These are phyloP conservation scores for Hymenoscyphus fructigenus DNA, from an alignment of 2,329 filamentous ascomycete genomes.

Conservation along the genomic window DNA sequence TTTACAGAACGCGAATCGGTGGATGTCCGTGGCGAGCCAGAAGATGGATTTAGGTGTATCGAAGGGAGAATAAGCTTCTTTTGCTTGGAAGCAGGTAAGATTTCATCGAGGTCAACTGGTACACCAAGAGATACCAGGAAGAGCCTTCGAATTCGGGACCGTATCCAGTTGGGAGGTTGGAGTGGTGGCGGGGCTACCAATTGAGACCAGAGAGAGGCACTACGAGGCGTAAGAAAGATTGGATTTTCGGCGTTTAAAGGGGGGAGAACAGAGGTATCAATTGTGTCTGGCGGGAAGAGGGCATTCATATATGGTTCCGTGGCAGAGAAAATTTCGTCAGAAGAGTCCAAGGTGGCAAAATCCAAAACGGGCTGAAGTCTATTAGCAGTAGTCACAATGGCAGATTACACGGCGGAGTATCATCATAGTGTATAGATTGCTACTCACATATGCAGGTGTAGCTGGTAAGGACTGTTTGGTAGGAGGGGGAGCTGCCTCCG, in stretches of 20 bases:
- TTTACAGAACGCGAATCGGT: slow-evolving; percentile 45
- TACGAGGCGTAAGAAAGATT: slow-evolving; percentile 81
- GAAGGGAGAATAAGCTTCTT: slow-evolving; percentile 96
- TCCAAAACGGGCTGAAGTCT: slow-evolving; percentile 61
- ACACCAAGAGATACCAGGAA: slow-evolving; percentile 96
- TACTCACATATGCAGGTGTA: slow-evolving; percentile 45
- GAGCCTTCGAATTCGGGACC: slow-evolving; percentile 87
- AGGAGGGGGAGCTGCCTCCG: slow-evolving; percentile 39
- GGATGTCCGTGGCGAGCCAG: slow-evolving; percentile 54
- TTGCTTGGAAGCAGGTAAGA: slow-evolving; percentile 93
- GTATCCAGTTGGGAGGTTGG: slow-evolving; percentile 96
- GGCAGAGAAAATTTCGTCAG: slow-evolving; percentile 59
- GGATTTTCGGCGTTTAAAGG: slow-evolving; percentile 48
- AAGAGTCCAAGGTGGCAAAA: slow-evolving; percentile 58
- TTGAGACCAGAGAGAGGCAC: slow-evolving; percentile 92
- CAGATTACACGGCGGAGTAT: slow-evolving; percentile 11
- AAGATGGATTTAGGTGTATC: slow-evolving; percentile 52
- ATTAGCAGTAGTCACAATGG: slow-evolving; percentile 29
- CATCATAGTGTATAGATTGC: slow-evolving; percentile 29
- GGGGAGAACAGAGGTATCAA: slow-evolving; percentile 51
- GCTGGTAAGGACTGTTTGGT: slow-evolving; percentile 36
- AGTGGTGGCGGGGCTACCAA: slow-evolving; percentile 91
- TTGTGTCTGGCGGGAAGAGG: slow-evolving; percentile 61
- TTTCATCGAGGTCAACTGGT: slow-evolving; percentile 94
- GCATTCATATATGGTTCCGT: slow-evolving; percentile 66